Evolutionary conservation across 257 asterid genomes (phyloP).

Genomic region (Gynochthodes officinalis): DNA sequence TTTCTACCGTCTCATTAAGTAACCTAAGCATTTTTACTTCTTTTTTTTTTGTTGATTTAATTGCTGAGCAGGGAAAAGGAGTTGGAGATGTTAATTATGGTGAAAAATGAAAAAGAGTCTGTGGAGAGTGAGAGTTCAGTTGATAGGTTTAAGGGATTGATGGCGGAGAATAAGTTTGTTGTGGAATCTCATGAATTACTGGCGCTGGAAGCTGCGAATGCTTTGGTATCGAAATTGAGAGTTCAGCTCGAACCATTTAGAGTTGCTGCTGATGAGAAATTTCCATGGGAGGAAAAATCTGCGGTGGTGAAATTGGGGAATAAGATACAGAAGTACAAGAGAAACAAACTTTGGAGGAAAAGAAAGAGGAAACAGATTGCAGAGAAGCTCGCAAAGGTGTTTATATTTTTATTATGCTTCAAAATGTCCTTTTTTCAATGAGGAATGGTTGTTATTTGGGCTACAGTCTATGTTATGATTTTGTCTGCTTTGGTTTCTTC

Average conservation of each 20-base stretch:
- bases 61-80: conserved; percentile 23
- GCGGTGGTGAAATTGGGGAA: conserved; percentile 58
- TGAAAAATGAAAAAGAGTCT: conserved; percentile 31
- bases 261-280: conserved; percentile 58
- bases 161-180: conserved; percentile 41
- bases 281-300: conserved; percentile 90
- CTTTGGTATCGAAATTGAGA: conserved; percentile 52
- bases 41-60: background rate
- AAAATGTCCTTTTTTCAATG: background rate
- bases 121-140: conserved; percentile 29
- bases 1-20: background rate
- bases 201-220: conserved; percentile 63
- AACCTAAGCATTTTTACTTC: background rate
- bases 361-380: conserved; percentile 72
- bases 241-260: conserved; percentile 85
- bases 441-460: conserved; percentile 2
- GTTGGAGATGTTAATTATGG: conserved; percentile 21
- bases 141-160: conserved; percentile 35
- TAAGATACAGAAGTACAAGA: conserved; percentile 63
- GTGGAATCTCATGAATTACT: conserved; percentile 47
- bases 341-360: conserved; percentile 84
- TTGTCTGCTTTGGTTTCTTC: background rate
- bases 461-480: conserved; percentile 2
- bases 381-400: conserved; percentile 60
- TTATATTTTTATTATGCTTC: background rate